A percentile compares a stretch with the other conserved stretches of the same genome.
Conservation (phyloP, 306 rosid species). For the Sophora flavescens region DNA sequence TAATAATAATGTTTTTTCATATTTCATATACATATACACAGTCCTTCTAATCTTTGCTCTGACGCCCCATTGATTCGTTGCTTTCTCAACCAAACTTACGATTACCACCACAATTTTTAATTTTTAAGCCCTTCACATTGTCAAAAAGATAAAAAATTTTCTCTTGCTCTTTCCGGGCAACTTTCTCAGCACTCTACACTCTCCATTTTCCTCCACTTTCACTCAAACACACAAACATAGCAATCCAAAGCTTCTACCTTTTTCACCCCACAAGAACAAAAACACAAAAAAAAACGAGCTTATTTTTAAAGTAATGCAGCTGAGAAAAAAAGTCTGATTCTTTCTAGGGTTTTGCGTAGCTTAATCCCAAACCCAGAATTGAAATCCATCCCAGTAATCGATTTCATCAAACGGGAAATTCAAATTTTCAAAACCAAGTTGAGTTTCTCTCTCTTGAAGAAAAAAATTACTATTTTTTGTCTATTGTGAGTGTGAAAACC, state of each 20-base stretch:
- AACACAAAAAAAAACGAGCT: background rate
- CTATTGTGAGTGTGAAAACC: slow-evolving; percentile 1
- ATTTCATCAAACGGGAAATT: background rate
- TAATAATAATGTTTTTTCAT: too few relatives aligned
- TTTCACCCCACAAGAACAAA: slow-evolving; percentile 11
- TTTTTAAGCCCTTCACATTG: slow-evolving; percentile 31
- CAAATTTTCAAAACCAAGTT: slow-evolving; percentile 32
- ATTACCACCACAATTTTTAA: slow-evolving; percentile 35
- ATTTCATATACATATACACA: too few relatives aligned
- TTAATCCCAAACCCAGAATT: slow-evolving; percentile 1
- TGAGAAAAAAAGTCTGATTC: slow-evolving; percentile 10
- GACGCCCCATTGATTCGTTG: slow-evolving; percentile 54
- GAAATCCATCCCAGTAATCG: slow-evolving; percentile 35
- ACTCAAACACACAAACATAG: background rate
- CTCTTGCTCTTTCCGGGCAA: slow-evolving; percentile 49
- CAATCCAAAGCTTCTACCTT: slow-evolving; percentile 39
- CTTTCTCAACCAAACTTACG: slow-evolving; percentile 59
- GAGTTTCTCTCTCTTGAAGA: background rate
- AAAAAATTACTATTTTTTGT: background rate
- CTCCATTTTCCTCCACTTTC: slow-evolving; percentile 26
- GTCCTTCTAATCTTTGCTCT: background rate
- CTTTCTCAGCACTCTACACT: slow-evolving; percentile 37
- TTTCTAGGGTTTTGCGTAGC: slow-evolving; percentile 55
- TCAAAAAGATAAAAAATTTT: slow-evolving; percentile 15
- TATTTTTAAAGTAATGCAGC: slow-evolving; percentile 48